These are phyloP conservation scores for Ambrosiella xylebori DNA, from an alignment of 2,329 filamentous ascomycete species.

Conservation along the genomic window DNA sequence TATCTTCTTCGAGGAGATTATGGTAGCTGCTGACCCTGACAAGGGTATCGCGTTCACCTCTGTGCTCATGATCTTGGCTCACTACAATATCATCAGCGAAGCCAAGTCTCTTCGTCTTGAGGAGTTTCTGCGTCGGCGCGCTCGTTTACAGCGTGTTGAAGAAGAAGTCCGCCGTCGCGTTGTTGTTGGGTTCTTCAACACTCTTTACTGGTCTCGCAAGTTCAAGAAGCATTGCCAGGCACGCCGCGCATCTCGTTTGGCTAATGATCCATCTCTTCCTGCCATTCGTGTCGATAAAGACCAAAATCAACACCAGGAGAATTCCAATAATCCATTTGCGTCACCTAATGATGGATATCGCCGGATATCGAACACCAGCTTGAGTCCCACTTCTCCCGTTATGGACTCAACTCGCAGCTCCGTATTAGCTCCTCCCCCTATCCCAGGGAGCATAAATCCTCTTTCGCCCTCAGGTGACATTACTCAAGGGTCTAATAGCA, in stretches of 20 bases:
- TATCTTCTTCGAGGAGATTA: conserved; percentile 90
- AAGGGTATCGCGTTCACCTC: conserved; percentile 81
- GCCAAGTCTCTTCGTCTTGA: conserved; percentile 91
- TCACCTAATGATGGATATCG: background rate
- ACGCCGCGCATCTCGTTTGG: conserved; percentile 62
- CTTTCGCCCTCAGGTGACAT: conserved; percentile 12
- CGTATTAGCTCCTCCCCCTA: conserved; percentile 1
- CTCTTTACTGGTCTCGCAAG: conserved; percentile 67
- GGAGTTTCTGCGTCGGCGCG: conserved; percentile 80
- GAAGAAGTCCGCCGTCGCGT: conserved; percentile 82
- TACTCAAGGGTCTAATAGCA: conserved; percentile 20
- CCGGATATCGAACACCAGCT: conserved; percentile 4
- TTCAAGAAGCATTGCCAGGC: conserved; percentile 61
- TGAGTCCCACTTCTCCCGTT: conserved; percentile 10
- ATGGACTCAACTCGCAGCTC: conserved; percentile 1
- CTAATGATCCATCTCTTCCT: conserved; percentile 61
- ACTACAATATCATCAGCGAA: conserved; percentile 97
- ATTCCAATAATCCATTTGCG: background rate
- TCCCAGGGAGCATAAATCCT: conserved; percentile 1
- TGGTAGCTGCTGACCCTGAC: conserved; percentile 81
- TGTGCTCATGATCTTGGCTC: conserved; percentile 85
- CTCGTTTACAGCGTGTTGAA: conserved; percentile 80
- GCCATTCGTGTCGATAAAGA: conserved; percentile 83
- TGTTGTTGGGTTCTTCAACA: conserved; percentile 92
- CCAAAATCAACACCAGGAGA: conserved; percentile 25